These are phyloP conservation scores for Takakia lepidozioides DNA, from an alignment of 225 moss, liverwort and hornwort species.

Conservation along the genomic window DNA sequence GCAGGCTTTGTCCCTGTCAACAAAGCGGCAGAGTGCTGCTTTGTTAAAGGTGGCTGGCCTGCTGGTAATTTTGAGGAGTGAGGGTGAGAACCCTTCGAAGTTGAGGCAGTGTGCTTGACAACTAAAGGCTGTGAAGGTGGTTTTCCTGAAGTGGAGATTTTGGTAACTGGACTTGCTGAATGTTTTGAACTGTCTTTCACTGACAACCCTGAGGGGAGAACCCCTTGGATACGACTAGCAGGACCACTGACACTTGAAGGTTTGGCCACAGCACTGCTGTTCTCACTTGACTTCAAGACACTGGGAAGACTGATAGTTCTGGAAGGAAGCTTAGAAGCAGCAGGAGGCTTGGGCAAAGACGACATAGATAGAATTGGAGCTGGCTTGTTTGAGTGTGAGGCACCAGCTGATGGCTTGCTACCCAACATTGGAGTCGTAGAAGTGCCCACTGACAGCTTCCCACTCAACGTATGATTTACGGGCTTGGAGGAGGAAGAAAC, in stretches of 20 bases:
- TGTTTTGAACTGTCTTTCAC: slow-evolving; percentile 22
- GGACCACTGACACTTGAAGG: slow-evolving; percentile 1
- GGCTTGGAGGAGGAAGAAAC: slow-evolving; percentile 12
- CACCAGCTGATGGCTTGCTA: slow-evolving; percentile 15
- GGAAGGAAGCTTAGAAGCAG: slow-evolving; percentile 17
- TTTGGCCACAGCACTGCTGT: slow-evolving; percentile 6
- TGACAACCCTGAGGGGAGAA: slow-evolving; percentile 7
- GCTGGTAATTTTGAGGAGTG: slow-evolving; percentile 7
- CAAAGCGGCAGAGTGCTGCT: slow-evolving; percentile 14
- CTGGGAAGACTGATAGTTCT: slow-evolving; percentile 25
- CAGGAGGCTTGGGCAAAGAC: slow-evolving; percentile 25
- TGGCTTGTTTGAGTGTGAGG: slow-evolving; percentile 15
- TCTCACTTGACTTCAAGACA: slow-evolving; percentile 16
- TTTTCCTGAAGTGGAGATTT: slow-evolving; percentile 13
- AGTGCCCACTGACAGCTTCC: slow-evolving; percentile 9
- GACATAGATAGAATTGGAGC: slow-evolving; percentile 16
- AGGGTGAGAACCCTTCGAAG: slow-evolving; percentile 10
- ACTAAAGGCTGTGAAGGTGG: slow-evolving; percentile 4
- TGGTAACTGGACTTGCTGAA: slow-evolving; percentile 9
- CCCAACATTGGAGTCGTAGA: slow-evolving; percentile 6
- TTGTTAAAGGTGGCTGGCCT: background rate
- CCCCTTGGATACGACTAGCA: slow-evolving; percentile 13
- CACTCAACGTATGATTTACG: slow-evolving; percentile 6
- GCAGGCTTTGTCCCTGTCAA: slow-evolving; percentile 11
- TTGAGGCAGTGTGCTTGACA: slow-evolving; percentile 22